Base-by-base conservation (phyloP, 169 alveolate species). In the Plasmodium chabaudi region DNA sequence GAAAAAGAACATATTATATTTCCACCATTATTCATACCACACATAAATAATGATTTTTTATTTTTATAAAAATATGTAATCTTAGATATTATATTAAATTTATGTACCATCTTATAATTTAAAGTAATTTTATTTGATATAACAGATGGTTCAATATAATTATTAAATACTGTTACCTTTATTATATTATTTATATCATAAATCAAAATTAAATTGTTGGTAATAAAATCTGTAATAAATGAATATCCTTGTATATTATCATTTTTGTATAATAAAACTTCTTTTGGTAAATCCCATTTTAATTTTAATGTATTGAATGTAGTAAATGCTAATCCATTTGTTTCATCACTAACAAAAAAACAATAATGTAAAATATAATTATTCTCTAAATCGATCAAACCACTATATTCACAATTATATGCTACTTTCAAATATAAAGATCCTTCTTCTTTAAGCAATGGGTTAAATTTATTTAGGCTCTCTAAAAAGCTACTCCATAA, bases 1-100 rank as follows among this genome's bases (percentile, higher is more conserved):
- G 88, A 74, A 17, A 55, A 74, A 2, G 88, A 47, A 65, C 88
- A 74, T 0, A 74, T 9, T 9, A 74, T 74, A 42, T 74, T 74
- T 19, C 63, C 72, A 53, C 10, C 13, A 61, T 39, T 60, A 53
- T 74, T 74, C 42, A 74, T 34, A 0, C 88, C 88, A 74, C 88
- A 74, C 1, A 74, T 56, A 47, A 12, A 42, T 13, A 74, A 9
- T 0, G 88, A 60, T 49, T 61, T 74, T 47, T 53, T 74, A 23
- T 60, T 74, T 61, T 74, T 47, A 44, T 46, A 74, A 34, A 74
- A 19, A 27, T 74, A 74, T 1, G 88, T 74, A 23, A 74, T 17
- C 17, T 53, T 12, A 10, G 75, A 10, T n/a, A 34, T 60, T 19
- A 56, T 39, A 61, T 74, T 74, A 9, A 65, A 51, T 53, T 47